Conservation (phyloP, 331 rosid species). For the Dryas integrifolia region DNA sequence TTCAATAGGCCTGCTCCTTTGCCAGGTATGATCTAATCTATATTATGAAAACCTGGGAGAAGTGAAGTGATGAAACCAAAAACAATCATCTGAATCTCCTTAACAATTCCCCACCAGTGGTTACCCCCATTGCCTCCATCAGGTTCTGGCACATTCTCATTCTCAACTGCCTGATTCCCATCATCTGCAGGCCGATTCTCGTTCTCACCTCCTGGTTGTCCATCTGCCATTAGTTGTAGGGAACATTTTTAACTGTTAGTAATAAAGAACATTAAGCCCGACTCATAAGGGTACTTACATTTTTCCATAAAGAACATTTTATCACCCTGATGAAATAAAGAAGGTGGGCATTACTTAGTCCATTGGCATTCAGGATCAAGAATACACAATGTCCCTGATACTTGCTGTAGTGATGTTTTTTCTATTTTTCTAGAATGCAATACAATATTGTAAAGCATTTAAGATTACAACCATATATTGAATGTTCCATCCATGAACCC, state of each 20-base stretch:
- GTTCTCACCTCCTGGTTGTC: slow-evolving; percentile 50
- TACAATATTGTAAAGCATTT: not conserved
- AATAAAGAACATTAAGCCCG: not conserved
- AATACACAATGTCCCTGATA: not conserved
- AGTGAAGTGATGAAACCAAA: slow-evolving; percentile 92
- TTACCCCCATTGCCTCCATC: slow-evolving; percentile 60
- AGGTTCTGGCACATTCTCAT: slow-evolving; percentile 62
- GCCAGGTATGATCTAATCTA: slow-evolving; percentile 46
- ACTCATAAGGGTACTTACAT: not conserved
- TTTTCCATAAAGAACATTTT: not conserved
- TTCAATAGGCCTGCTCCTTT: not conserved
- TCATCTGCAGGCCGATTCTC: slow-evolving; percentile 54
- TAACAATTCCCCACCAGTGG: slow-evolving; percentile 91
- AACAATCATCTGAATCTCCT: slow-evolving; percentile 92
- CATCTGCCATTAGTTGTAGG: slow-evolving; percentile 43
- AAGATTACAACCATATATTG: not conserved
- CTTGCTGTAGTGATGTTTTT: too few species aligned
- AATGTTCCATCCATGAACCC: not conserved
- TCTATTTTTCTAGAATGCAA: not conserved
- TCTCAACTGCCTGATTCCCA: slow-evolving; percentile 44
- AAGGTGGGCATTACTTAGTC: not conserved
- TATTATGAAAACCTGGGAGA: slow-evolving; percentile 91
- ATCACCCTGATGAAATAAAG: not conserved
- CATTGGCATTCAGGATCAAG: not conserved
- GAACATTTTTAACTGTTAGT: not conserved